Conservation (phyloP, 228 moss, liverwort and hornwort genomes). For the Sphagnum magellanicum region DNA sequence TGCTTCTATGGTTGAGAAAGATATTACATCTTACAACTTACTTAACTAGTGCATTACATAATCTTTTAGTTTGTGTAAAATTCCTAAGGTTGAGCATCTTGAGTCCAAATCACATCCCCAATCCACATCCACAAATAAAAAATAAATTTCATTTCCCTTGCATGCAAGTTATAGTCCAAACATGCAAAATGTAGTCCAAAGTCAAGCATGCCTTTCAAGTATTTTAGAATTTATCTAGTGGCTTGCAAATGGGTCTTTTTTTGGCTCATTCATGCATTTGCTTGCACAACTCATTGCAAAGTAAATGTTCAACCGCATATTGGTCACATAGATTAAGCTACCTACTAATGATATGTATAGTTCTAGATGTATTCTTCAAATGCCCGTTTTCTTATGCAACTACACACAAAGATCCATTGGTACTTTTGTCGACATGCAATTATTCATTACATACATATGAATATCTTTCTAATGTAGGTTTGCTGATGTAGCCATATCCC, state of each 20-base stretch:
- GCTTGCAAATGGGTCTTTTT: slow-evolving; percentile 1
- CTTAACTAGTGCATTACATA: background rate
- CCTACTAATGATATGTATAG: background rate
- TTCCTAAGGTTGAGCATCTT: background rate
- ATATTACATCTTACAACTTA: background rate
- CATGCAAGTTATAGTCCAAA: no score
- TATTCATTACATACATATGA: background rate
- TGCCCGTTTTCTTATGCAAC: background rate
- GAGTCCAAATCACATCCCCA: background rate
- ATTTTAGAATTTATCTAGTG: slow-evolving; percentile 1
- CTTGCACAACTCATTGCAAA: background rate
- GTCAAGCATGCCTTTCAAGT: slow-evolving; percentile 2
- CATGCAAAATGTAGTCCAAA: background rate
- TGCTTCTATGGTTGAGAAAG: background rate
- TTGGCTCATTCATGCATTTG: background rate
- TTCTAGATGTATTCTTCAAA: background rate
- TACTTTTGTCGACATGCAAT: background rate
- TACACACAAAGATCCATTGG: background rate
- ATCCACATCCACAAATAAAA: slow-evolving; percentile 1
- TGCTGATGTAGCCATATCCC: background rate
- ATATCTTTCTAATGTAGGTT: background rate
- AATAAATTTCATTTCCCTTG: background rate
- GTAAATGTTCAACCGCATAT: background rate
- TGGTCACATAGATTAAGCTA: background rate
- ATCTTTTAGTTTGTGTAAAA: background rate